Base-by-base conservation (phyloP, 305 asterid genomes). In the Plantago rigida region DNA sequence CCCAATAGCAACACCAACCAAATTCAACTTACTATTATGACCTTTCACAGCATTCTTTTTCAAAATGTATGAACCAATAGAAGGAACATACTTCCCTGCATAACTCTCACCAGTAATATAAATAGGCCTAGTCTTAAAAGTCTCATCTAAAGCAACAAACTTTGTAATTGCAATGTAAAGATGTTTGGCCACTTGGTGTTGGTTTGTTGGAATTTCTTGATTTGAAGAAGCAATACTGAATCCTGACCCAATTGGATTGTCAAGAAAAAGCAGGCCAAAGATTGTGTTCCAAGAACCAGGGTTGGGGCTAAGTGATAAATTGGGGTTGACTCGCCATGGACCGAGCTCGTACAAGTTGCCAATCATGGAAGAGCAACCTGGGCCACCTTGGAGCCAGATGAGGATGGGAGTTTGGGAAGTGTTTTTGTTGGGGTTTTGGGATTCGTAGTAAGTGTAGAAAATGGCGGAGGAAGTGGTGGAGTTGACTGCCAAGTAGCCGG, bases 341-440 rank as follows among this genome's bases (percentile, higher is more conserved):
- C 94, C 95, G 44, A 83, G 76, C 70, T 90, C 97, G 45, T 69
- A 73, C 34, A 80, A 78, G 71, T 90, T 87, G 3, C 76, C 97
- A 2, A 90, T 45, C 94, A 82, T 77, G 63, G 97, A 90, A 2
- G 95, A 89, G 47, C 97, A 89, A 12, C 95, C 94, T 9, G 95
- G 97, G 36, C 97, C 94, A 0, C 94, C 97, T 71, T 90, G 97
- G 42, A 87, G 91, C 96, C 97, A 90, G 26, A 90, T 79, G 63
- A 83, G 75, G 73, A 90, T 70, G 53, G 94, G 97, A 52, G 88
- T 77, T 31, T 76, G 64, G 4, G 84, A 73, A 3, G 67, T 59
- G 59, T 66, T 66, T 5, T 65, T 52, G 56, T 26, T 50, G 13
- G 81, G 63, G 2, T 58, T 53, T 72, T 77, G 85, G 0, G 96